These are phyloP conservation scores for Dichomitus squalens DNA, from an alignment of 1,284 basidiomycete species.

Conservation along the genomic window DNA sequence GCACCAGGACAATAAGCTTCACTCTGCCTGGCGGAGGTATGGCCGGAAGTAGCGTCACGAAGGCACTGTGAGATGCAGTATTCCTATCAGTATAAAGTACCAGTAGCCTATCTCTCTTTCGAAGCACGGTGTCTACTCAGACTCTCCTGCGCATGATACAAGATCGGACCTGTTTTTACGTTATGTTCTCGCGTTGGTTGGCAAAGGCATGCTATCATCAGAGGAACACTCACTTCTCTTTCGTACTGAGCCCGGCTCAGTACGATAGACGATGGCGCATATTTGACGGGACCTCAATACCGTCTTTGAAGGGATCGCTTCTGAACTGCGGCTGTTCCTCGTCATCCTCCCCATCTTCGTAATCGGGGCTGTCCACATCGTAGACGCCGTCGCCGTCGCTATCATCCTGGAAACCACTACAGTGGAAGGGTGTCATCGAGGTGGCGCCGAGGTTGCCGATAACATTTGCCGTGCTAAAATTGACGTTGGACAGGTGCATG, in stretches of 20 bases:
- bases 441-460: conserved; percentile 10
- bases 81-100: background rate
- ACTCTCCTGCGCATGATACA: no score
- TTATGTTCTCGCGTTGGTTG: background rate
- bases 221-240: background rate
- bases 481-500: background rate
- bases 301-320: background rate
- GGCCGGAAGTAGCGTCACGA: conserved; percentile 46
- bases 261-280: background rate
- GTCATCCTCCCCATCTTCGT: background rate
- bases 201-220: background rate
- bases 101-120: no score
- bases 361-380: no score
- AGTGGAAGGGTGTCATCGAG: background rate
- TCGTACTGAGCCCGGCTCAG: no score
- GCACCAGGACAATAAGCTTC: conserved; percentile 28
- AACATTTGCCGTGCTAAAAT: background rate
- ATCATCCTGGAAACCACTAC: background rate
- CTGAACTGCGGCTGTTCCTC: background rate
- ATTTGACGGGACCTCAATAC: background rate
- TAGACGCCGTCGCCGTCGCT: background rate
- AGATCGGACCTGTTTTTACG: no score
- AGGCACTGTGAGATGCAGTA: conserved; percentile 19
- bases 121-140: no score
- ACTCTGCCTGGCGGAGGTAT: conserved; percentile 34